Evolutionary conservation across 192 early-diverging fungal genomes (phyloP).

Genomic region (Entophlyctis helioformis): DNA sequence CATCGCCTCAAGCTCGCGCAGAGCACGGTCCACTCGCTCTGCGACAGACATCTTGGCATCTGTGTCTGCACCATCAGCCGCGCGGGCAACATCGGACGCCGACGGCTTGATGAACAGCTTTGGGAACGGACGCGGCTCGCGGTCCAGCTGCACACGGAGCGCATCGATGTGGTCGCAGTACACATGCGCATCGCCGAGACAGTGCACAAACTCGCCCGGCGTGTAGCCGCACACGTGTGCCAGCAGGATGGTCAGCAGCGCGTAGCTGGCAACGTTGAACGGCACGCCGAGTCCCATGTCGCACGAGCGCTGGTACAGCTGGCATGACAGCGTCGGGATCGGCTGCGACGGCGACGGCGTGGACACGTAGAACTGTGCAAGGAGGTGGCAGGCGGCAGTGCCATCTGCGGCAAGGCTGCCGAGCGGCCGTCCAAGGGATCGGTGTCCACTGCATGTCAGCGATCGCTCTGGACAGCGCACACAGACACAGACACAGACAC

Average conservation of each 20-base stretch:
- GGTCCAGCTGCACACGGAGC: constrained; percentile 61
- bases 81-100: constrained; percentile 34
- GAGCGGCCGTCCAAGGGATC: too few species aligned
- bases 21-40: constrained; percentile 26
- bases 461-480: too few species aligned
- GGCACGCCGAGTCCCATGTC: constrained; percentile 96
- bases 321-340: constrained; percentile 64
- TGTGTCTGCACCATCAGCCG: constrained; percentile 33
- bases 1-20: constrained; percentile 48
- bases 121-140: constrained; percentile 75
- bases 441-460: too few species aligned
- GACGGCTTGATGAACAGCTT: constrained; percentile 52
- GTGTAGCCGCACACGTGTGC: constrained; percentile 73
- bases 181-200: constrained; percentile 92
- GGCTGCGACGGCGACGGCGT: constrained; percentile 33
- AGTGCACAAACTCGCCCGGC: constrained; percentile 83
- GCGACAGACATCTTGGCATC: constrained; percentile 1
- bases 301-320: constrained; percentile 87
- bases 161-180: constrained; percentile 87
- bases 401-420: constrained; percentile 77
- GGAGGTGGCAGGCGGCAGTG: constrained; percentile 96
- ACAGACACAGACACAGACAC: too few species aligned
- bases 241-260: constrained; percentile 79
- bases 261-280: constrained; percentile 97
- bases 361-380: constrained; percentile 94